Evolutionary conservation across 106 monocot genomes (phyloP), one percentile per base, ranked within the genome.

Genomic region (Xerophyta viscosa): DNA sequence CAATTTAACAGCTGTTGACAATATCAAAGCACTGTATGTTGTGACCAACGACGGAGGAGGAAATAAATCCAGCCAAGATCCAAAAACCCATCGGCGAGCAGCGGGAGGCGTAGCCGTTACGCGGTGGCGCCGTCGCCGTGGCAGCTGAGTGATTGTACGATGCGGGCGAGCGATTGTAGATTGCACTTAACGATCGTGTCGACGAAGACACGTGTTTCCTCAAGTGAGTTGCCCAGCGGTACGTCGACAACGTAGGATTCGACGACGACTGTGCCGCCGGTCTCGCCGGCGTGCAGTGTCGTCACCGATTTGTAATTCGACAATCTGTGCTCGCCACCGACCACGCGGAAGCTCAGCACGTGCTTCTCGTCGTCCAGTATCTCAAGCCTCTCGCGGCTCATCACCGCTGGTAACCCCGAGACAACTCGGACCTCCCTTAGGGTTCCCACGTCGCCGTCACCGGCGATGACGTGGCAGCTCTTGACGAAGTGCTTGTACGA

Each of bases 211-310:
- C 68, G 41, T 25, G 83, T 83, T 33, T 83, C 83, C 31, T 83
- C 77, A 47, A 3, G 48, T 24, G 73, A 70, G 57, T 83, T 83
- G 1, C 83, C 83, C 27, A 36, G 44, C 13, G 83, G 83, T 53
- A 83, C 77, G 55, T 83, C 83, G 7, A 74, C 83, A 0, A 77
- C 77, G 48, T 83, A 83, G 9, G 77, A 77, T 66, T 83, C 83
- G 4, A 83, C 77, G 15, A 78, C 83, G 11, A 50, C 49, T 3
- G 75, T 75, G 19, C 49, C 55, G 25, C 24, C 58, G 20, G n/a
- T n/a, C n/a, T 20, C 22, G 8, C 27, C 45, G 20, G 39, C 13
- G 58, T 83, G 83, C n/a, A 83, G 68, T 3, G 77, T 78, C 36
- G 83, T 78, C 36, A 83, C 77, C n/a, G 83, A 83, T 3, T 62